Evolutionary conservation across 2,329 filamentous ascomycete species (phyloP), one percentile per base, ranked within the genome.

Genomic region (Arthrinium phaeospermum): DNA sequence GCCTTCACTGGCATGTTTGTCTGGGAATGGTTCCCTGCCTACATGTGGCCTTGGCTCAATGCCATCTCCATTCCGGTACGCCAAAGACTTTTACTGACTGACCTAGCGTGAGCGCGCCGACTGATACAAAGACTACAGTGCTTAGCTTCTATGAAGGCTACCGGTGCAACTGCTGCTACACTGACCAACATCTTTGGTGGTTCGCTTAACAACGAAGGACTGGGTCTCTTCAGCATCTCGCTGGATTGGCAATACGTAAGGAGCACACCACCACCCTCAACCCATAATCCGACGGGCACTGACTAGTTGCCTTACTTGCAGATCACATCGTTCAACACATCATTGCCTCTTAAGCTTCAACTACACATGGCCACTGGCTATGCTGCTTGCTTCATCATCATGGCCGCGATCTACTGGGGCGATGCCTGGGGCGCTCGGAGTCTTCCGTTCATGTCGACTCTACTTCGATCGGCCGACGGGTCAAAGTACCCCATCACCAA

Each of bases 191-290:
- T 89, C 0, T 89, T 89, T 71, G 87, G 87, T 10, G 87, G 87
- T 0, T 81, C 86, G 2, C 78, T 82, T 7, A 87, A 85, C 72
- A 89, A 89, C 67, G 86, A 89, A 74, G 87, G 87, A 1, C 75
- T 89, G 2, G 87, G 87, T 0, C 77, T 88, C 0, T 85, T 89
- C 37, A 83, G 72, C 30, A 49, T 89, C 0, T 86, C 85, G 0
- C 83, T 89, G n/a, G 87, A 89, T 73, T 89, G 87, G 87, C 87
- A 86, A 83, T 86, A 86, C 67, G 84, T 85, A 82, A 84, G 87
- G 8, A 34, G 87, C 8, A 34, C 57, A 64, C n/a, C 4, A 10
- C 79, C 71, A 74, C 75, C 34, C 34, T 27, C 0, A 41, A 19
- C 5, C 7, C 6, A 51, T 10, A 13, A 14, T 14, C 49, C 6